phyloP scores from a whole-genome alignment of 208 protist genomes.

The Trypanosoma congolense region DNA sequence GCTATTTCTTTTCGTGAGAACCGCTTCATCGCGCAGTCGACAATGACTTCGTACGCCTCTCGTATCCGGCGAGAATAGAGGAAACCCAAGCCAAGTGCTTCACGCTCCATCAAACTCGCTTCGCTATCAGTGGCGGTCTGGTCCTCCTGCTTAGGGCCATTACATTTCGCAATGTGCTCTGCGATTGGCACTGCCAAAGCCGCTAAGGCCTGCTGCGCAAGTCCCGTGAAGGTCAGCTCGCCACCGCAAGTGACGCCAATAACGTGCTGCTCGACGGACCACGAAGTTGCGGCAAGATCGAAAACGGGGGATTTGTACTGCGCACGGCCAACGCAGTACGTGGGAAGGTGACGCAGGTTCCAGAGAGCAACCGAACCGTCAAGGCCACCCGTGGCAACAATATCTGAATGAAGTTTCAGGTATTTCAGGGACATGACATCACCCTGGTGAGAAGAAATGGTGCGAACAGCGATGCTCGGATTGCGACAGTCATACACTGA shows the following conservation, averaged over 20 bases:
- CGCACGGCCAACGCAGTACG: conserved; percentile 71
- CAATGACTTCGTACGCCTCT: conserved; percentile 54
- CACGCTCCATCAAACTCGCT: conserved; percentile 26
- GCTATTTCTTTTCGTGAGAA: conserved; percentile 52
- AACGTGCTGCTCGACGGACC: conserved; percentile 61
- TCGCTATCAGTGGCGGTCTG: background rate
- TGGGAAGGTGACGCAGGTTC: conserved; percentile 69
- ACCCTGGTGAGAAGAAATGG: conserved; percentile 67
- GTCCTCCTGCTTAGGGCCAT: background rate
- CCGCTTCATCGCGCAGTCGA: conserved; percentile 53
- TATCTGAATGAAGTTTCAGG: conserved; percentile 60
- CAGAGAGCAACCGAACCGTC: conserved; percentile 78
- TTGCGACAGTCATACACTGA: conserved; percentile 73
- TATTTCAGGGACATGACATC: conserved; percentile 61
- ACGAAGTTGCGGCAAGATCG: conserved; percentile 52
- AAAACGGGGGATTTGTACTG: conserved; percentile 51
- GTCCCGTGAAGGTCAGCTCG: conserved; percentile 47
- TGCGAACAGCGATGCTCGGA: conserved; percentile 40
- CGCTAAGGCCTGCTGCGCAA: conserved; percentile 41
- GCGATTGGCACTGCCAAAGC: conserved; percentile 31
- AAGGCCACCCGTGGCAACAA: conserved; percentile 67
- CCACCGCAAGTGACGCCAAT: conserved; percentile 61
- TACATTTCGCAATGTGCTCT: background rate
- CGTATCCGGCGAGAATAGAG: conserved; percentile 56
- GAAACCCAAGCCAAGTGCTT: conserved; percentile 43